Evolutionary conservation across 345 rosid genomes (phyloP), one percentile per base, ranked within the genome.

Genomic region (Lepidium aucheri): DNA sequence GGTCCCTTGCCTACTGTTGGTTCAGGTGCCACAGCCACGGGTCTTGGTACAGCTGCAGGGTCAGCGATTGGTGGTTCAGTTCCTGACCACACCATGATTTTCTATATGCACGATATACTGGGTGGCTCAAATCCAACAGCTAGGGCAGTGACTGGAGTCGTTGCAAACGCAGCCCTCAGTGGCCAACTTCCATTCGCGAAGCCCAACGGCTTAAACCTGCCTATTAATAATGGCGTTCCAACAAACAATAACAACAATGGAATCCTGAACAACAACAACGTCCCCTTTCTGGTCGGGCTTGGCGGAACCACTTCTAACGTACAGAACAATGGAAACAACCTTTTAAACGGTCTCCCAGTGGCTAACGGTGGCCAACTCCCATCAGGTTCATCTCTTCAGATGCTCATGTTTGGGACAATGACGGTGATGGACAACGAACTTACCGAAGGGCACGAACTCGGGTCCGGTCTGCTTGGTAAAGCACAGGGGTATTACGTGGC

Each of bases 141-240:
- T 8, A 69, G 74, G 53, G 86, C 91, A 1, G 88, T 91, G 34
- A 88, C 92, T 0, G 92, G 94, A 24, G 64, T 88, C 12, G 87
- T 83, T 36, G 65, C 74, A 76, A 91, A 86, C 50, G 75, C 88
- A 4, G 87, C 91, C 1, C 68, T 80, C 45, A 80, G 58, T 11
- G 91, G 88, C n/a, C 97, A 86, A 58, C 77, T 89, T 39, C 89
- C 98, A n/a, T 93, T 89, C 32, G 86, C 91, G 53, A 87, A 89
- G 60, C 87, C 93, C 6, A 89, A 83, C 1, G 97, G 95, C 2
- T 88, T 91, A 1, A 80, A 81, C 73, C 80, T 89, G 54, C 85
- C 97, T 1, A 54, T 87, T 12, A 76, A 60, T 72, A 89, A 60
- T 30, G 91, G 93, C 4, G 58, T 89, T 11, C 81, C 89, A 35